Conservation (phyloP, 495 filamentous ascomycete genomes). For the Pseudoneurospora amorphoporcata region DNA sequence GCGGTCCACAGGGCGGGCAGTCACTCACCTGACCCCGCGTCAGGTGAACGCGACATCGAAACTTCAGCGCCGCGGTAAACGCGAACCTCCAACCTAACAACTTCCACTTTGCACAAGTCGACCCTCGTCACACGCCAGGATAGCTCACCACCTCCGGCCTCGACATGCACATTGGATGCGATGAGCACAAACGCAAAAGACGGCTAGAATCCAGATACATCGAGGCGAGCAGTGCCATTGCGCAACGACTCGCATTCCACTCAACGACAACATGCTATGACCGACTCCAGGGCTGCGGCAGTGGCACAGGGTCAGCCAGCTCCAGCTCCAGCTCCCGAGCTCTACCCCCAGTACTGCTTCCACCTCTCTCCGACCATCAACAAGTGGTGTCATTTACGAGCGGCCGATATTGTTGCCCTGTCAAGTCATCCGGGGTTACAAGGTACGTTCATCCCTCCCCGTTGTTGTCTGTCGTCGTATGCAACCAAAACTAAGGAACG, state of each 20-base stretch:
- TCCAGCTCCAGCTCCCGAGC: conserved; percentile 4
- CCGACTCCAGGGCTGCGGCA: conserved; percentile 14
- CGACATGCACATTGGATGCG: background rate
- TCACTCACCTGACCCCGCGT: background rate
- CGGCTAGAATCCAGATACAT: background rate
- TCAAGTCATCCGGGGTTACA: conserved; percentile 50
- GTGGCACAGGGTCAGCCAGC: background rate
- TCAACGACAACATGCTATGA: conserved; percentile 40
- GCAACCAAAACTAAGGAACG: background rate
- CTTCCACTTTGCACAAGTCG: background rate
- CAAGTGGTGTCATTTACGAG: conserved; percentile 71
- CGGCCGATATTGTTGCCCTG: conserved; percentile 56
- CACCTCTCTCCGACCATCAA: conserved; percentile 71
- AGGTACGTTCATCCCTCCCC: conserved; percentile 35
- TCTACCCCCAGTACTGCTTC: conserved; percentile 84
- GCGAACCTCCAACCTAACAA: background rate
- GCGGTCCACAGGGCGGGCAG: background rate
- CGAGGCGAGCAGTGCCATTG: background rate
- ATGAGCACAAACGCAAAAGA: background rate
- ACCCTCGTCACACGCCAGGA: background rate
- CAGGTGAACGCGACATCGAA: background rate
- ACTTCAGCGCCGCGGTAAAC: background rate
- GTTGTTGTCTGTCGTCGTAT: no score
- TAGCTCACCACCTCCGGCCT: background rate
- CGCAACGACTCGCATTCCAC: background rate